A percentile compares a stretch with the other conserved stretches of the same genome.
Conservation (phyloP, 306 rosid genomes). For the Styphnolobium japonicum region DNA sequence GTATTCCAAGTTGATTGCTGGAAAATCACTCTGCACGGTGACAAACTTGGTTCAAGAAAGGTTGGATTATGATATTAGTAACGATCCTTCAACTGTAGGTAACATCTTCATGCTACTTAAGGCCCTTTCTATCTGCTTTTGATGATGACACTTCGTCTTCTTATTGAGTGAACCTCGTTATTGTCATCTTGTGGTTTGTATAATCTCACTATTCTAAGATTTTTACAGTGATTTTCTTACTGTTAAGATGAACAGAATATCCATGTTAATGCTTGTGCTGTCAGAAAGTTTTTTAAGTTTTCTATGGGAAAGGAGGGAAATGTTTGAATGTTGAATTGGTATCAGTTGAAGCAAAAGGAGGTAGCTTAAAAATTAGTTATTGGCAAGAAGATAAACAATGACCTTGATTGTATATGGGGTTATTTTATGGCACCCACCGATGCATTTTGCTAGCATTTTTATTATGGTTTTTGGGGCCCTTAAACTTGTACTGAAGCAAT, state of each 20-base stretch:
- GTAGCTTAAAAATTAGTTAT: background rate
- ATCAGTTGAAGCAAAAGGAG: background rate
- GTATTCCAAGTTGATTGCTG: slow-evolving; percentile 73
- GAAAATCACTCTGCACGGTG: slow-evolving; percentile 79
- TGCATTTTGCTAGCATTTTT: background rate
- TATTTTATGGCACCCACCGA: background rate
- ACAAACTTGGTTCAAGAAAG: slow-evolving; percentile 73
- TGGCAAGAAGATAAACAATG: background rate
- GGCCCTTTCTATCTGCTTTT: background rate
- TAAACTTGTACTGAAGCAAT: background rate
- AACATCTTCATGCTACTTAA: background rate
- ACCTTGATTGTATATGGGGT: background rate
- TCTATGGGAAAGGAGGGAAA: background rate
- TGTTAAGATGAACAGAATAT: background rate
- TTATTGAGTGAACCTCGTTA: background rate
- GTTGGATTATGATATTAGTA: slow-evolving; percentile 32
- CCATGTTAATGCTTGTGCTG: background rate
- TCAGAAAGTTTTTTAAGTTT: background rate
- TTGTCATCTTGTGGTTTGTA: background rate
- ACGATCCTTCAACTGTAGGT: slow-evolving; percentile 15
- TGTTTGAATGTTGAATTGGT: background rate
- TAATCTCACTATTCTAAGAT: background rate
- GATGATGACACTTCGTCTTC: background rate
- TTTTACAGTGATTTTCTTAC: background rate
- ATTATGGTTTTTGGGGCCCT: background rate